A percentile compares a stretch with the other conserved stretches of the same genome.
Conservation (phyloP, 441 rosid species). For the Pelargonium myrrhifolium region DNA sequence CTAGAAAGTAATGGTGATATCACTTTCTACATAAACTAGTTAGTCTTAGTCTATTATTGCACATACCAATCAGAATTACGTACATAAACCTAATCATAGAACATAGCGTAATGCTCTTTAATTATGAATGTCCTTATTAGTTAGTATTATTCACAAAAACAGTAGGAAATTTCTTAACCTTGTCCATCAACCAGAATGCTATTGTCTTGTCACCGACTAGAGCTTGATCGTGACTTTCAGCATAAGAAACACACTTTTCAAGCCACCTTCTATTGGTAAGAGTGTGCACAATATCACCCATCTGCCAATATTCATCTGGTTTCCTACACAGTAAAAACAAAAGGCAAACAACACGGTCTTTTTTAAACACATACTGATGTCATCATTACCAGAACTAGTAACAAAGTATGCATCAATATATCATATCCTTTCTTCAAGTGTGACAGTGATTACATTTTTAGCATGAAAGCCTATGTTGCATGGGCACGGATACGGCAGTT, state of each 20-base stretch:
- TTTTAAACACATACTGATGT: not conserved
- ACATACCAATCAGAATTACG: not conserved
- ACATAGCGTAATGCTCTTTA: not conserved
- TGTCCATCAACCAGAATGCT: slow-evolving; percentile 99
- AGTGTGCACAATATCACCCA: slow-evolving; percentile 63
- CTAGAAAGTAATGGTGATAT: too few relatives aligned
- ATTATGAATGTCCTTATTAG: not conserved
- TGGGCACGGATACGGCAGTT: too few relatives aligned
- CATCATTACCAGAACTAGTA: not conserved
- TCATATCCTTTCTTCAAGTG: not conserved
- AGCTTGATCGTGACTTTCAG: slow-evolving; percentile 98
- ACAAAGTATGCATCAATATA: not conserved
- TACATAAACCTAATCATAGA: too few relatives aligned
- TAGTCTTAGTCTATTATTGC: not conserved
- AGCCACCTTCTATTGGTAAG: slow-evolving; percentile 90
- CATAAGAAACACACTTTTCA: slow-evolving; percentile 82
- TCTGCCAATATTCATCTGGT: slow-evolving; percentile 87
- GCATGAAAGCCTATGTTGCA: too few relatives aligned
- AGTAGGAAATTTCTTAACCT: slow-evolving; percentile 38
- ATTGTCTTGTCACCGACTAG: slow-evolving; percentile 96
- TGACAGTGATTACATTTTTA: too few relatives aligned
- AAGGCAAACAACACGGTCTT: not conserved
- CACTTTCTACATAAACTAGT: not conserved
- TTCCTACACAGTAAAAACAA: slow-evolving; percentile 38
- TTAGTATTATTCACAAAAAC: not conserved